Conservation (phyloP, 2,329 filamentous ascomycete species). For the Pezicula carpinea region DNA sequence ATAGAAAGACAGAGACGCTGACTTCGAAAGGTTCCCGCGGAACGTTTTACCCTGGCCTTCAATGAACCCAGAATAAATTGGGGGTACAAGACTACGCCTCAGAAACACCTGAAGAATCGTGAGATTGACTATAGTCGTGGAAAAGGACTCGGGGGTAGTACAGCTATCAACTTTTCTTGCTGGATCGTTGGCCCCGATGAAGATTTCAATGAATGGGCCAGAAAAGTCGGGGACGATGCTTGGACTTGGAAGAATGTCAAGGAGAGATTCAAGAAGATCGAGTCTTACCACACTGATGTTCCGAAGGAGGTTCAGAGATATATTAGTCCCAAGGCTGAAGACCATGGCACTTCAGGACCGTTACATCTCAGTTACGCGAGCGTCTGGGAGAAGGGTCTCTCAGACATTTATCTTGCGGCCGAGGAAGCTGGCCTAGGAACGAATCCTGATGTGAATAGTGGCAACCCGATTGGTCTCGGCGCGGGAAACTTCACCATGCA, state of each 20-base stretch:
- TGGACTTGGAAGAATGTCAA: slow-evolving; percentile 52
- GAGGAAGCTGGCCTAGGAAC: slow-evolving; percentile 42
- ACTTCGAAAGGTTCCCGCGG: slow-evolving; percentile 36
- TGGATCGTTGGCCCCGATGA: slow-evolving; percentile 51
- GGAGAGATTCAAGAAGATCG: slow-evolving; percentile 45
- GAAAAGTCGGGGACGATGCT: slow-evolving; percentile 46
- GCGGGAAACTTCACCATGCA: slow-evolving; percentile 44
- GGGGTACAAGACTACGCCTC: slow-evolving; percentile 45
- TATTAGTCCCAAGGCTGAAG: slow-evolving; percentile 36
- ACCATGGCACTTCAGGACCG: slow-evolving; percentile 46
- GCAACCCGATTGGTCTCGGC: slow-evolving; percentile 52
- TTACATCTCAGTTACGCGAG: slow-evolving; percentile 43
- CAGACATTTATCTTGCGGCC: slow-evolving; percentile 40
- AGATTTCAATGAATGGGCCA: slow-evolving; percentile 60
- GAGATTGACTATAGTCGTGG: slow-evolving; percentile 46
- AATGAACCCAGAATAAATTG: slow-evolving; percentile 41
- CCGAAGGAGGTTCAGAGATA: slow-evolving; percentile 39
- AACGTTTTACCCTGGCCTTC: slow-evolving; percentile 48
- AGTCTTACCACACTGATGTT: slow-evolving; percentile 44
- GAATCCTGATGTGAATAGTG: slow-evolving; percentile 54
- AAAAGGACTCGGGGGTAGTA: slow-evolving; percentile 45
- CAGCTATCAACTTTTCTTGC: slow-evolving; percentile 50
- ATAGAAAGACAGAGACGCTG: no score
- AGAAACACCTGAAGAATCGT: slow-evolving; percentile 37
- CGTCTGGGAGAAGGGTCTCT: slow-evolving; percentile 45